Conservation (phyloP, 2,329 filamentous ascomycete genomes). For the Didymella arachidicola region DNA sequence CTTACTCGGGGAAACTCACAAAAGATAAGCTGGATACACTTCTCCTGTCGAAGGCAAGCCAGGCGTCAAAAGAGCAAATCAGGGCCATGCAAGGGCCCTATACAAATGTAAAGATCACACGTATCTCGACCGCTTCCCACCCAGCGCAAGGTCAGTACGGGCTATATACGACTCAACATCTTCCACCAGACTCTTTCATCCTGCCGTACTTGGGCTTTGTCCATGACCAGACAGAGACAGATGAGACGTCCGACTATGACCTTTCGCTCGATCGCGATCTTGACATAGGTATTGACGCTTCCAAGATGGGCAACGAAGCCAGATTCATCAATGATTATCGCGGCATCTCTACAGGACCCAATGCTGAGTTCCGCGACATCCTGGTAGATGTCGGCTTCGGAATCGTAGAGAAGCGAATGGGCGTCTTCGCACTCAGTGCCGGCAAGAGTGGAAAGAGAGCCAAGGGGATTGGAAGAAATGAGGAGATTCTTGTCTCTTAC, state of each 20-base stretch:
- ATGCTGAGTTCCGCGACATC: conserved; percentile 56
- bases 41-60: conserved; percentile 28
- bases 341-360: conserved; percentile 53
- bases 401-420: conserved; percentile 57
- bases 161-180: conserved; percentile 56
- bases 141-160: conserved; percentile 59
- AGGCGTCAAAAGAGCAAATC: conserved; percentile 25
- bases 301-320: conserved; percentile 59
- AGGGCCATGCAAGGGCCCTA: conserved; percentile 40
- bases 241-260: conserved; percentile 60
- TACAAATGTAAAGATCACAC: conserved; percentile 52
- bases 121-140: conserved; percentile 53
- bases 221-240: conserved; percentile 54
- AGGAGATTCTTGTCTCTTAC: conserved; percentile 63
- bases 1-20: conserved; percentile 43
- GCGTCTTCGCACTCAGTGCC: conserved; percentile 59
- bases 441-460: conserved; percentile 57
- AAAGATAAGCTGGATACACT: conserved; percentile 34
- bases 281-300: conserved; percentile 59
- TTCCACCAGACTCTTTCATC: conserved; percentile 57
- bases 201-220: conserved; percentile 60
- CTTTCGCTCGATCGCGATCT: conserved; percentile 60
- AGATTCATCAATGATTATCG: conserved; percentile 64
- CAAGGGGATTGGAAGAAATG: conserved; percentile 56
- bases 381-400: conserved; percentile 48